These are phyloP conservation scores for Aspergillus asperescens DNA, from an alignment of 495 filamentous ascomycete species.

Conservation along the genomic window DNA sequence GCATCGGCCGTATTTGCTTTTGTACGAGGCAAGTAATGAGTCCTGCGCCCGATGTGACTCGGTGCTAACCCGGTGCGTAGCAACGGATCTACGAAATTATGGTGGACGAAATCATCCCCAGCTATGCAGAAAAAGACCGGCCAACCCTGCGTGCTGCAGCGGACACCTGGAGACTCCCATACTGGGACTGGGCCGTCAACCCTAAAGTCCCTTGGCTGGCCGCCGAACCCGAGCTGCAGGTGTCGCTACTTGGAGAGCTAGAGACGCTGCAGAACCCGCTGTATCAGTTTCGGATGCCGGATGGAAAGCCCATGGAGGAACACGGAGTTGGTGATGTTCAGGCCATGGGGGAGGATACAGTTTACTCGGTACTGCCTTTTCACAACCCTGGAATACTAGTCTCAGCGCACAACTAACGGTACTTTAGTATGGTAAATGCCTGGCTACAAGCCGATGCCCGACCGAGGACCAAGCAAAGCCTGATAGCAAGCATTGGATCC, in stretches of 20 bases:
- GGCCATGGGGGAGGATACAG: background rate
- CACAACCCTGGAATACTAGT: background rate
- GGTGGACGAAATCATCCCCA: background rate
- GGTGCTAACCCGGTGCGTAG: background rate
- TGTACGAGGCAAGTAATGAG: background rate
- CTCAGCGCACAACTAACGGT: too few species aligned
- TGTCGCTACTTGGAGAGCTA: background rate
- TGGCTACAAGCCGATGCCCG: background rate
- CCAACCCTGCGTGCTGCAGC: background rate
- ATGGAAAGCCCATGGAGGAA: background rate
- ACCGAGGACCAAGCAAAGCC: background rate
- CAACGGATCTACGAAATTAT: background rate
- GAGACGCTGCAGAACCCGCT: background rate
- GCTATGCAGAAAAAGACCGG: background rate
- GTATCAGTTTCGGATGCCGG: background rate
- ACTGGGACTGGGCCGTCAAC: constrained; percentile 3
- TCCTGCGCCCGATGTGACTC: background rate
- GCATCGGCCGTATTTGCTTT: background rate
- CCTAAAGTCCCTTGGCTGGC: background rate
- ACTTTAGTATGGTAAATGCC: background rate
- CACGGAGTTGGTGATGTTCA: background rate
- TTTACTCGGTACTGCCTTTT: background rate
- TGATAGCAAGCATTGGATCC: background rate
- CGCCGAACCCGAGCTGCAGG: background rate
- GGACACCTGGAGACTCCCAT: background rate